Percentiles rank a stretch among this genome's conserved stretches.
These are phyloP conservation scores for Saturnispora sekii DNA, from an alignment of 805 yeast genomes.

Conservation along the genomic window DNA sequence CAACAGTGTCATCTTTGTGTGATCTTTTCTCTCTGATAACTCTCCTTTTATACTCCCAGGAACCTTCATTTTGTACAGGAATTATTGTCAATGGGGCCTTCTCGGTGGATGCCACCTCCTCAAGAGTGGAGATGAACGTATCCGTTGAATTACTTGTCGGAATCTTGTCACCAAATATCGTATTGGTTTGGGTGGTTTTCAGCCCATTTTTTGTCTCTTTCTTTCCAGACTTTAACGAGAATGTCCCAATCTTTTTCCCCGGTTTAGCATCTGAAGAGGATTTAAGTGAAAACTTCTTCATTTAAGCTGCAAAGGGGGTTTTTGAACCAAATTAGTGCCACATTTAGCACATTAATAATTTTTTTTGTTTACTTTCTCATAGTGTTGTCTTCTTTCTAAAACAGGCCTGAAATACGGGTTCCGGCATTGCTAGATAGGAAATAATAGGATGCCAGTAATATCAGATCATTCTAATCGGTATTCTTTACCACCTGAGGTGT, in stretches of 20 bases:
- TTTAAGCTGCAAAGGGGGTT: neutral
- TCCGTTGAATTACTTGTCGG: neutral
- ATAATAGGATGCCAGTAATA: slow-evolving; percentile 3
- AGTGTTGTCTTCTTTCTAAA: neutral
- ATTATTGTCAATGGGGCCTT: slow-evolving; percentile 4
- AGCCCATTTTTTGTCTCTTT: neutral
- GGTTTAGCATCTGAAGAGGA: neutral
- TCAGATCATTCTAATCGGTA: slow-evolving; percentile 4
- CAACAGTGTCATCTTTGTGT: neutral
- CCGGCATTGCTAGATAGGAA: neutral
- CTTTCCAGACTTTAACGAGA: neutral
- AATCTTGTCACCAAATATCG: neutral
- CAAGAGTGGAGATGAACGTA: neutral
- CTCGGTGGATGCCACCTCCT: neutral
- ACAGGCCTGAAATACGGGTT: neutral
- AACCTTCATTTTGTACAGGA: neutral
- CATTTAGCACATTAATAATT: neutral
- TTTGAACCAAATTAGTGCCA: neutral
- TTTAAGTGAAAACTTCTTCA: neutral
- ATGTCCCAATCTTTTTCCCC: neutral
- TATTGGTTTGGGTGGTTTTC: neutral
- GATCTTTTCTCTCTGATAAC: slow-evolving; percentile 6
- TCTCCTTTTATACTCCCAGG: slow-evolving; percentile 19
- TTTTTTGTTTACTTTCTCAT: neutral
- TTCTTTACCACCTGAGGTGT: neutral